Evolutionary conservation across 1,284 basidiomycete genomes (phyloP), one percentile per base, ranked within the genome.

Genomic region (Caloboletus firmus): DNA sequence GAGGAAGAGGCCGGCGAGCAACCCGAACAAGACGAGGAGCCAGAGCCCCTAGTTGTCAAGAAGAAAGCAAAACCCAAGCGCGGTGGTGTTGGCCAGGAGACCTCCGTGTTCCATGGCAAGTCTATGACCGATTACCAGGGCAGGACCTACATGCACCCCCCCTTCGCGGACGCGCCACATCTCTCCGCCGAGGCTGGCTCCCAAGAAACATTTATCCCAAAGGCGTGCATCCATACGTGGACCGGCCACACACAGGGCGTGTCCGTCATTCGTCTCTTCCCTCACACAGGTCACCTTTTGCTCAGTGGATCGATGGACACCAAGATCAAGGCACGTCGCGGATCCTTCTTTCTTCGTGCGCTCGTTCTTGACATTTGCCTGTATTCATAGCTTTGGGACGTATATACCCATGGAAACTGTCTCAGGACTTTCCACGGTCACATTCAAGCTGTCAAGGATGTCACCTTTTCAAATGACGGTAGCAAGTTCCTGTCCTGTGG

Each of bases 241-340:
- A 96, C 93, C 4, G 97, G 97, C 0, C 97, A 99, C 72, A 99
- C 94, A 22, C 93, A 94, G 72, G 97, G 91, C 40, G 92, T 99
- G 6, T 93, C 92, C n/a, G 91, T 90, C 49, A 85, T 99, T 59
- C 88, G 93, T 51, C 78, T 94, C 39, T 95, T 99, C 75, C 97
- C 97, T 8, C 80, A 88, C 54, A 95, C 92, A 13, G 95, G 95
- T 0, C 97, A 99, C 74, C 76, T 99, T 30, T 71, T 99, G 58
- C 82, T 99, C 55, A 95, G 91, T 67, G 95, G 89, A 1, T 95
- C 93, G 52, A 96, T 98, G 93, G 97, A 99, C 73, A 98, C 94
- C 10, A 96, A 98, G 72, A 93, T 99, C 76, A 99, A 99, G 80
- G 93, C 89, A 68, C 52, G 82, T 65, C 31, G 24, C 32, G 40